Evolutionary conservation across 805 yeast species (phyloP), one percentile per base, ranked within the genome.

Genomic region (Cyberlindnera mrakii): DNA sequence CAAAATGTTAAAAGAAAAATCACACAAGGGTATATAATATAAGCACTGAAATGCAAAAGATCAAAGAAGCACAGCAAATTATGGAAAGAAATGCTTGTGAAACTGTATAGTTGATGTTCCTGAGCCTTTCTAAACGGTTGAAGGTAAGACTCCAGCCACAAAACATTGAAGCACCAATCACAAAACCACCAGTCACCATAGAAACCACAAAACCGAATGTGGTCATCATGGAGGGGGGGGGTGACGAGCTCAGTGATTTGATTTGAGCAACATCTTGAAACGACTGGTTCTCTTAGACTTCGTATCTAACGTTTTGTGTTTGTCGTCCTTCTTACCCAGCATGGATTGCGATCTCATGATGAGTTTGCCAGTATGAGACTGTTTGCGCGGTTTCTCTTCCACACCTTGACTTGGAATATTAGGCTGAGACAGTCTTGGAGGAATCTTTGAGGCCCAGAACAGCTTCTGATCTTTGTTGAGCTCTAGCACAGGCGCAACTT

Each of bases 381-480:
- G 23, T 35, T 23, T 30, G 38, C 17, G 6, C 17, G 29, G 14
- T 29, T 16, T 23, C 37, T 32, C 38, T 19, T n/a, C 10, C 8
- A 18, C 17, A 20, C n/a, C 31, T 15, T 31, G 36, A 25, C 31
- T 1, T 13, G 25, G 8, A 32, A 37, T 19, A 9, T 29, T 15
- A 3, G 29, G 27, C 2, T 38, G 19, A 16, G 46, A 17, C 9
- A 33, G 36, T 6, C 31, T 30, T 20, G 69, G 66, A 3, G 45
- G 17, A 25, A 39, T 58, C 47, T 70, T 72, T 6, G 58, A 46
- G 30, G 66, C 65, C 86, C 87, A 82, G 54, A 77, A 83, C 5
- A 54, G 54, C 15, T 56, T 51, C n/a, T 85, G 87, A 5, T 63
- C 68, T 1, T 63, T 62, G 7, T 73, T 60, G 33, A 77, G 59